Conservation (phyloP, 192 early-diverging fungal genomes). For the Entomortierella beljakovae region DNA sequence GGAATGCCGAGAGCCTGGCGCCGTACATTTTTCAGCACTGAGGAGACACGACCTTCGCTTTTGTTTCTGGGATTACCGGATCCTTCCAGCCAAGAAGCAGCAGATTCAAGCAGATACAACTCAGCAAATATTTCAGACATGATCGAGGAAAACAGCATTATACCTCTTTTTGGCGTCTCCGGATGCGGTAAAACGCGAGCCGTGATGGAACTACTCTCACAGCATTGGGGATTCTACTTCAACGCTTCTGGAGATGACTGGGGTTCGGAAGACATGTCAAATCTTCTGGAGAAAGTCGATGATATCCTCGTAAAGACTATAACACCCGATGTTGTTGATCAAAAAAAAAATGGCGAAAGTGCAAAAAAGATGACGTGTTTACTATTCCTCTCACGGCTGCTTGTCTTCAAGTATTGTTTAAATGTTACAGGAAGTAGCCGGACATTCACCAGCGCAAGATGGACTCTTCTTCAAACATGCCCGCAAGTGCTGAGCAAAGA, state of each 20-base stretch:
- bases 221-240: slow-evolving; percentile 33
- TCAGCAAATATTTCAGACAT: too few relatives aligned
- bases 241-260: slow-evolving; percentile 27
- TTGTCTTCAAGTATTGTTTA: slow-evolving; percentile 13
- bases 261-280: slow-evolving; percentile 6
- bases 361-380: neutral
- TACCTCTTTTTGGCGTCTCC: too few relatives aligned
- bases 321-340: neutral
- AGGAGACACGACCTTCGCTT: slow-evolving; percentile 7
- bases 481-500: neutral
- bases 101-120: too few relatives aligned
- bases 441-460: neutral
- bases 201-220: slow-evolving; percentile 22
- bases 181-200: slow-evolving; percentile 24
- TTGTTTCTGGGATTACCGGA: slow-evolving; percentile 27
- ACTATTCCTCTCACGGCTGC: slow-evolving; percentile 13
- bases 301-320: neutral
- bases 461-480: too few relatives aligned
- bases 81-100: neutral
- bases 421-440: neutral
- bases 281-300: neutral
- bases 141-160: too few relatives aligned
- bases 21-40: neutral
- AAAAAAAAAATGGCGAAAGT: neutral
- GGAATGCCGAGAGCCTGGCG: slow-evolving; percentile 30